Base-by-base conservation (phyloP, 1,139 yeast species). In the Candida sp. region DNA sequence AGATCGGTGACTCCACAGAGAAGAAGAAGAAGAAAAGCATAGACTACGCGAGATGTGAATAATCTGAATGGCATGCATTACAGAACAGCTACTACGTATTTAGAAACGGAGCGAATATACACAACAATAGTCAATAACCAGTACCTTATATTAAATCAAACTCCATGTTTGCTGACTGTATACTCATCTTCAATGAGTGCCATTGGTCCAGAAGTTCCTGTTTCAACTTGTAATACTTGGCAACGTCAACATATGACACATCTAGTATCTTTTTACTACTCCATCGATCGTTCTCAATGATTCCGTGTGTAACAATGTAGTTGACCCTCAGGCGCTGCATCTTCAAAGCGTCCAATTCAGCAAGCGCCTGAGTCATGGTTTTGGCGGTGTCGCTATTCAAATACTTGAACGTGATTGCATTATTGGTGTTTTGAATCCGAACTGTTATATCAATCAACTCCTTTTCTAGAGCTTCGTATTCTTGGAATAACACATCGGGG, bases 151-250 rank as follows among this genome's bases (percentile, higher is more conserved):
- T 46, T 44, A 44, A 38, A 30, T 49, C 46, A 49, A 41, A 44
- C 35, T 54, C 41, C 42, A 34, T 31, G 23, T 47, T 47, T 38
- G 41, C 46, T 12, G 31, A 8, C 35, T 47, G 49, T 23, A 47
- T 35, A 23, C 11, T n/a, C 3, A 42, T 8, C 7, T 35, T 31
- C 17, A 47, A 30, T 5, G 38, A 5, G 8, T 12, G 28, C 25
- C 31, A 8, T 5, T 37, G 26, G 5, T 34, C 8, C 2, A 3
- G 3, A 11, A 42, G 3, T 6, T 37, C 26, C 4, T 33, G 3
- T 26, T 44, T 12, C n/a, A 33, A n/a, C 7, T 23, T 40, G 5
- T 43, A 23, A 32, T 48, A 48, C 8, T 33, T 33, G 3, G 9
- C 40, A 26, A 48, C 44, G n/a, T 48, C 47, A 4, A 37, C 38